Evolutionary conservation across 495 filamentous ascomycete species (phyloP), one percentile per base, ranked within the genome.

Genomic region (Neurospora sp.): DNA sequence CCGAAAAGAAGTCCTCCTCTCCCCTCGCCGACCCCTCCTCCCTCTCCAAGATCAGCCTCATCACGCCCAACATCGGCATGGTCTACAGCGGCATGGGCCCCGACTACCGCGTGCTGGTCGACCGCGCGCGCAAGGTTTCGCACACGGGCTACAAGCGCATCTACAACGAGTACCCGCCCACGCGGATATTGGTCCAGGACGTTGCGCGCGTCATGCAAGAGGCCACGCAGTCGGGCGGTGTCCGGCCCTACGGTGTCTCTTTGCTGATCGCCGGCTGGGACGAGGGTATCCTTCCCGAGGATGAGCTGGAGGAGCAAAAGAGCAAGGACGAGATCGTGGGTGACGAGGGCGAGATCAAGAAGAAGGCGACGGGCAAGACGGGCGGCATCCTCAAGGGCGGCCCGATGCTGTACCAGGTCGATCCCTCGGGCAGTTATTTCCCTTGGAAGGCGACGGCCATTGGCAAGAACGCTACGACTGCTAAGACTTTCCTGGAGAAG

Each of bases 81-180:
- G 96, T 99, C 79, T 99, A 99, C 85, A 92, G 92, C 31, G 96
- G 96, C 81, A 99, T 99, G 96, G 94, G 96, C 20, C 96, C 96
- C 70, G 96, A 99, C 84, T 99, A 98, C 86, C 90, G 96, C 78
- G 93, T 98, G 62, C 89, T 99, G 66, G 96, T 97, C 73, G 96
- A 99, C 86, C 94, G 93, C 82, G 96, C 96, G 74, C 94, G 96
- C 76, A 98, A 98, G 84, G 96, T 98, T 73, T 96, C 93, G n/a
- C 96, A 99, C 85, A 97, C 96, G 69, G 91, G 91, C 82, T 99
- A 98, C 90, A 99, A 99, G 88, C 94, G 96, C 82, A 92, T 99
- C 83, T 99, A 99, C 87, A 99, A 99, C 84, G 96, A 99, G 86
- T 99, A 99, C 88, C 96, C 96, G 16, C 96, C 96, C 11, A 99